phyloP scores from a whole-genome alignment of 2,329 filamentous ascomycete genomes.

The Bipolaris sorokiniana region DNA sequence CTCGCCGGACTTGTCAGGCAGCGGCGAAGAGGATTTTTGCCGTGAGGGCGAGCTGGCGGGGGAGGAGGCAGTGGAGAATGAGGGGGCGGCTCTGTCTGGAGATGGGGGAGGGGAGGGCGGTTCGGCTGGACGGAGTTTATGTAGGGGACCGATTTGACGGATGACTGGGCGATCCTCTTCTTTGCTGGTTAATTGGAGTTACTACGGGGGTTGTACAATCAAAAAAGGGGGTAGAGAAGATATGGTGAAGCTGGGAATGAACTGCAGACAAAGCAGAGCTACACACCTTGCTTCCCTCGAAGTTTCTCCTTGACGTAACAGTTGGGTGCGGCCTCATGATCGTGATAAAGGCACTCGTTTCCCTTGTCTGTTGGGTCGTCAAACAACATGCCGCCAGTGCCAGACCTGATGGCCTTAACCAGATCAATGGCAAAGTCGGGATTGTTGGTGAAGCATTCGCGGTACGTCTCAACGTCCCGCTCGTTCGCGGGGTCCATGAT shows the following conservation, averaged over 20 bases:
- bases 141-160: conserved; percentile 38
- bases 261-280: conserved; percentile 22
- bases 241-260: conserved; percentile 15
- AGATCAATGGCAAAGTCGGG: conserved; percentile 61
- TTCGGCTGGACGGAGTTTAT: conserved; percentile 37
- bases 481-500: conserved; percentile 62
- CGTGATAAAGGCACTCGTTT: conserved; percentile 58
- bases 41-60: conserved; percentile 42
- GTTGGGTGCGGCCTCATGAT: conserved; percentile 55
- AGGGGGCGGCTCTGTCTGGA: conserved; percentile 30
- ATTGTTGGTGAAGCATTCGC: conserved; percentile 57
- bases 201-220: conserved; percentile 32
- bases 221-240: conserved; percentile 8
- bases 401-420: conserved; percentile 58
- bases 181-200: conserved; percentile 48
- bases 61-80: conserved; percentile 31
- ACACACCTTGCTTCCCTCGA: conserved; percentile 48
- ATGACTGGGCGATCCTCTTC: conserved; percentile 45
- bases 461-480: conserved; percentile 57
- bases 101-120: conserved; percentile 42
- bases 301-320: conserved; percentile 47
- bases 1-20: conserved; percentile 45
- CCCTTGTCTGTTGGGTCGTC: conserved; percentile 57
- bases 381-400: conserved; percentile 58
- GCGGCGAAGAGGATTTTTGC: conserved; percentile 43